Conservation (phyloP, 2,329 filamentous ascomycete species). For the Pseudogymnoascus sp. region DNA sequence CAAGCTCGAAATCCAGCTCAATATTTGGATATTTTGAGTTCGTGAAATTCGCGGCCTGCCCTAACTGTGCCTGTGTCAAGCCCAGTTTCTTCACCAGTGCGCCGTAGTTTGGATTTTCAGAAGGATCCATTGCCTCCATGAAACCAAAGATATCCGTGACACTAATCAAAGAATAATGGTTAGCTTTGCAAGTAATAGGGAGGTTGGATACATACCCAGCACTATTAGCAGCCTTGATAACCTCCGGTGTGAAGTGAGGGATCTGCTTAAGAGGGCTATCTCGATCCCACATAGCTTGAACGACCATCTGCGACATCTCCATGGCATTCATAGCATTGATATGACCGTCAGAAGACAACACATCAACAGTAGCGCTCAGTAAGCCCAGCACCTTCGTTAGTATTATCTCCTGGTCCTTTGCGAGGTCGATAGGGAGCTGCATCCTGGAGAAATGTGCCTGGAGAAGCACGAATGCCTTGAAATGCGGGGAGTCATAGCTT, state of each 20-base stretch:
- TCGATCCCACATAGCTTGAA: slow-evolving; percentile 98
- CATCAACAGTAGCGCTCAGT: slow-evolving; percentile 86
- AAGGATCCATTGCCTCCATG: slow-evolving; percentile 97
- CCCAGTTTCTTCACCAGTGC: slow-evolving; percentile 69
- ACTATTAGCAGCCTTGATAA: slow-evolving; percentile 73
- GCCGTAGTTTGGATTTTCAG: slow-evolving; percentile 77
- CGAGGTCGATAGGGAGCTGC: slow-evolving; percentile 90
- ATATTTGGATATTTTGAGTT: slow-evolving; percentile 95
- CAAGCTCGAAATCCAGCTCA: slow-evolving; percentile 78
- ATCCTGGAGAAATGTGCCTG: slow-evolving; percentile 97
- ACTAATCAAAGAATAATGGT: slow-evolving; percentile 33
- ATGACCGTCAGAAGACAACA: slow-evolving; percentile 89
- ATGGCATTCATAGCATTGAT: slow-evolving; percentile 97
- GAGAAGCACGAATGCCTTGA: slow-evolving; percentile 94
- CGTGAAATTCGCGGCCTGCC: slow-evolving; percentile 86
- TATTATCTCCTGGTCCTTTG: slow-evolving; percentile 89
- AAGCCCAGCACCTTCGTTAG: slow-evolving; percentile 78
- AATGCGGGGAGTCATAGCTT: slow-evolving; percentile 87
- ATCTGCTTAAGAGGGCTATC: slow-evolving; percentile 97
- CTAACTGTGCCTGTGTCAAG: slow-evolving; percentile 72
- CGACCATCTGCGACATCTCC: slow-evolving; percentile 99
- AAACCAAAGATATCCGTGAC: slow-evolving; percentile 96
- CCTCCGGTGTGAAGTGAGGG: slow-evolving; percentile 79
- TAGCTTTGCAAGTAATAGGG: slow-evolving; percentile 21
- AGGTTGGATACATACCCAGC: slow-evolving; percentile 51